phyloP scores from a whole-genome alignment of 1,284 basidiomycete species.

The Marasmius fiardii region DNA sequence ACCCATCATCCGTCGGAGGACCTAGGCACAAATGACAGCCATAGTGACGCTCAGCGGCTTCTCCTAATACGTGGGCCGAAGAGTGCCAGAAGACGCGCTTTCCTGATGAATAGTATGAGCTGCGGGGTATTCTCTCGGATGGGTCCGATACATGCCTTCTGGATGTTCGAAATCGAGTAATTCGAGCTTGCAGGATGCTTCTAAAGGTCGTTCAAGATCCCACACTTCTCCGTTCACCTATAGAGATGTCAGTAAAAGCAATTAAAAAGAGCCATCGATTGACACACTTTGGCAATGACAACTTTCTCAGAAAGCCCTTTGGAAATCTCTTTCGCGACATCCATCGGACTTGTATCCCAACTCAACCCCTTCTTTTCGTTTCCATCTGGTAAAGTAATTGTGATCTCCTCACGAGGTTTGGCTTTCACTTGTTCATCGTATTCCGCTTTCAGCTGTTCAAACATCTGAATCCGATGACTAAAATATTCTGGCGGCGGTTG shows the following conservation, averaged over 20 bases:
- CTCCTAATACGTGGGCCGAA: constrained; percentile 98
- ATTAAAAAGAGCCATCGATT: neutral
- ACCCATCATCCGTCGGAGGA: constrained; percentile 96
- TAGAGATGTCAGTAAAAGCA: neutral
- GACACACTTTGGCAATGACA: constrained; percentile 86
- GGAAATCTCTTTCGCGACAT: constrained; percentile 85
- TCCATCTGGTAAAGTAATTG: constrained; percentile 87
- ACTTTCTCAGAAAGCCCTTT: constrained; percentile 87
- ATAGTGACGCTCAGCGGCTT: constrained; percentile 95
- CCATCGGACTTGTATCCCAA: constrained; percentile 97
- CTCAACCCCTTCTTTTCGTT: constrained; percentile 79
- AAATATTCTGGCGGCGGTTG: constrained; percentile 86
- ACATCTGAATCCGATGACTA: constrained; percentile 87
- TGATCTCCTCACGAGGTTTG: constrained; percentile 85
- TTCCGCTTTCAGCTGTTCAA: constrained; percentile 86
- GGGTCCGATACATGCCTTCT: constrained; percentile 58
- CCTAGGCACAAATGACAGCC: constrained; percentile 98
- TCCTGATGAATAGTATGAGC: constrained; percentile 41
- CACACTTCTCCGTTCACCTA: constrained; percentile 88
- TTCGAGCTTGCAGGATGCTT: constrained; percentile 78
- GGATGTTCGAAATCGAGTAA: constrained; percentile 94
- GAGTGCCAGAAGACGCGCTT: constrained; percentile 99
- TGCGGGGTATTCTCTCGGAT: neutral
- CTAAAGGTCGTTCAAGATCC: constrained; percentile 95
- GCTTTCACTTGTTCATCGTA: constrained; percentile 81